Evolutionary conservation across 2,329 filamentous ascomycete genomes (phyloP).

Genomic region (Epichloe brachyelytri): DNA sequence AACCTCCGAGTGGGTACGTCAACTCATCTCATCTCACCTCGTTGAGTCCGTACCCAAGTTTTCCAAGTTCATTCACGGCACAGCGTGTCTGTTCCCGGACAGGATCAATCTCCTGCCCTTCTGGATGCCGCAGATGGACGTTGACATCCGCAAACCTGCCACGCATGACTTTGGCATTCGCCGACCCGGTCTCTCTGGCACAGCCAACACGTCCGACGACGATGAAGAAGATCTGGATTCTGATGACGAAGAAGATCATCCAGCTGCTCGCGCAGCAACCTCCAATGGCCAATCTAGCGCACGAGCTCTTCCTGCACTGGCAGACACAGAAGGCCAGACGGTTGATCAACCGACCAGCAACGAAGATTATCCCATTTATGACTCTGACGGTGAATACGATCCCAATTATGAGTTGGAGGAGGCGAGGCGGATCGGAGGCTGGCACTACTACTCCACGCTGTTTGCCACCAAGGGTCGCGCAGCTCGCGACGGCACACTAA

Average conservation of each 20-base stretch:
- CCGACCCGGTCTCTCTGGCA: constrained; percentile 60
- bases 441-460: constrained; percentile 57
- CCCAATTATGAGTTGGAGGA: constrained; percentile 65
- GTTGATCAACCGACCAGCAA: constrained; percentile 43
- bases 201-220: constrained; percentile 59
- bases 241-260: constrained; percentile 43
- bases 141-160: constrained; percentile 88
- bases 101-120: constrained; percentile 85
- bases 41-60: constrained; percentile 99
- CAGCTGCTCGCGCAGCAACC: constrained; percentile 4
- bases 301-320: constrained; percentile 27
- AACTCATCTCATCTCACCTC: constrained; percentile 83
- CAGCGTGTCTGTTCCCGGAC: constrained; percentile 72
- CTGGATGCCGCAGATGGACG: constrained; percentile 98
- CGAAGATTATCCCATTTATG: constrained; percentile 77
- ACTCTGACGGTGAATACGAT: constrained; percentile 69
- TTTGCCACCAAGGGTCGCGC: constrained; percentile 31
- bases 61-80: constrained; percentile 97
- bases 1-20: constrained; percentile 91
- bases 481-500: constrained; percentile 28
- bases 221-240: constrained; percentile 61
- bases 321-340: constrained; percentile 76
- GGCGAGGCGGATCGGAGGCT: constrained; percentile 62
- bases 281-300: constrained; percentile 25
- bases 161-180: constrained; percentile 86